Evolutionary conservation across 306 rosid genomes (phyloP).

Genomic region (Delonix regia): DNA sequence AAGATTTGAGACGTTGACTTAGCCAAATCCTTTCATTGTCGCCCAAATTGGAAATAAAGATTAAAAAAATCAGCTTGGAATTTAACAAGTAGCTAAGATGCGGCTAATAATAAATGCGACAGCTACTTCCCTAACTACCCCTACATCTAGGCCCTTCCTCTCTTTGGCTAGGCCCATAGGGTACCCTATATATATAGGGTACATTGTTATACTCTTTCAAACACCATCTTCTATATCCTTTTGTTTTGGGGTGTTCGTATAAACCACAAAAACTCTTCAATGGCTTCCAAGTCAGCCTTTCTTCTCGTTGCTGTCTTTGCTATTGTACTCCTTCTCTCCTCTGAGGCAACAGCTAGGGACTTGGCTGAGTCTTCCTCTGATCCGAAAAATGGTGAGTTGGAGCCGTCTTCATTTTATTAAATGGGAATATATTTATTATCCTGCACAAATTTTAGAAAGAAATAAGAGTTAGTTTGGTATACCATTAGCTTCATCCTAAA

Average conservation of each 20-base stretch:
- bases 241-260: too few species aligned
- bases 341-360: slow-evolving; percentile 42
- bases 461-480: too few species aligned
- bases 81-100: neutral
- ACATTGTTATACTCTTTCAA: neutral
- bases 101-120: neutral
- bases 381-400: slow-evolving; percentile 27
- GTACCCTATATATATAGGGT: neutral
- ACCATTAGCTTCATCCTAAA: too few species aligned
- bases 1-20: too few species aligned
- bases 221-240: neutral
- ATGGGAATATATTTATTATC: neutral
- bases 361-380: slow-evolving; percentile 27
- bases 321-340: slow-evolving; percentile 35
- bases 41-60: too few species aligned
- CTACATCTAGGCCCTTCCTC: too few species aligned
- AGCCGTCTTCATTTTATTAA: neutral
- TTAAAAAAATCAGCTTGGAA: neutral
- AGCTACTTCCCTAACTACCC: neutral
- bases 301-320: slow-evolving; percentile 48
- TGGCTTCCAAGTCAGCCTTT: slow-evolving; percentile 45
- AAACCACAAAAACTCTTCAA: neutral
- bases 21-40: too few species aligned
- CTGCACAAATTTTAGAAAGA: too few species aligned
- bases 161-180: too few species aligned